Evolutionary conservation across 768 basidiomycete species (phyloP), one percentile per base, ranked within the genome.

Genomic region (Paxillus rubicundulus): DNA sequence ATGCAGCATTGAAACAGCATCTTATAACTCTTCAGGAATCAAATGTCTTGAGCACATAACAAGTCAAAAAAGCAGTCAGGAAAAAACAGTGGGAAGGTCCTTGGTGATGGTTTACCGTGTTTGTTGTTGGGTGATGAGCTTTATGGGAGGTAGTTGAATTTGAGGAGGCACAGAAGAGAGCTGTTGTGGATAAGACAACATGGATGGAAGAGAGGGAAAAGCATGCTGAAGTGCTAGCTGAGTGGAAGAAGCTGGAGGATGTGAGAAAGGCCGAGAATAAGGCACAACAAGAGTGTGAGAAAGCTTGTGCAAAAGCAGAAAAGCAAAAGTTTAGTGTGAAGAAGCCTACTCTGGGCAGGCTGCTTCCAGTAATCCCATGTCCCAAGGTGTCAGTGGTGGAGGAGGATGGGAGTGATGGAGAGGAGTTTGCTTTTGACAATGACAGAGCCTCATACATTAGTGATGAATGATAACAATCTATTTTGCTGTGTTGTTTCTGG

Each of bases 1-100:
- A 45, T 30, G 17, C 34, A 5, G 39, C 14, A 24, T 13, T 52
- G 20, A 45, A 52, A 32, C 21, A 27, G 28, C 16, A 3, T 10
- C 18, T 52, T n/a, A 33, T 52, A 24, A 24, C 24, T 24, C 24
- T 24, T 24, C 24, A 24, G 24, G 24, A 4, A 24, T 24, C 24
- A 24, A 52, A 48, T 34, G 38, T 52, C 36, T 43, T 52, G 21
- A n/a, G n/a, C n/a, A n/a, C n/a, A n/a, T n/a, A n/a, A n/a, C n/a
- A n/a, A n/a, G n/a, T n/a, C n/a, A n/a, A n/a, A n/a, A n/a, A n/a
- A n/a, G n/a, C n/a, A n/a, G n/a, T n/a, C n/a, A n/a, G n/a, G n/a
- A n/a, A n/a, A n/a, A n/a, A n/a, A n/a, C n/a, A n/a, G n/a, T n/a
- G n/a, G n/a, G n/a, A n/a, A n/a, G n/a, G n/a, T n/a, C n/a, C n/a